Percentiles rank a stretch among this genome's conserved stretches.
Conservation (phyloP, 345 rosid species). For the Euphorbia peplus region DNA sequence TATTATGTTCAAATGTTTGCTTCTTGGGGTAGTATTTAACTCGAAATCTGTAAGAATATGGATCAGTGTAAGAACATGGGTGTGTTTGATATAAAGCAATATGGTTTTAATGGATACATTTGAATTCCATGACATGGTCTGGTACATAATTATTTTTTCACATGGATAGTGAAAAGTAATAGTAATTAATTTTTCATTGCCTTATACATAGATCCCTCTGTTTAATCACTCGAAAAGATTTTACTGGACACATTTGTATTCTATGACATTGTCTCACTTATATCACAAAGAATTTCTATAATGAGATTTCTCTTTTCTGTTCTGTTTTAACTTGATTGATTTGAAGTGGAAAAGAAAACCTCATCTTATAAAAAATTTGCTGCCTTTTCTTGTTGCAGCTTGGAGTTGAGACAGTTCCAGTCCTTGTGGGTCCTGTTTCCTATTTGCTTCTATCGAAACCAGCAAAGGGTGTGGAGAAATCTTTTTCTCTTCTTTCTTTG, state of each 20-base stretch:
- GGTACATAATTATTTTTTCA: too few species aligned
- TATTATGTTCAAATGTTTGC: not conserved
- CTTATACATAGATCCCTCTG: not conserved
- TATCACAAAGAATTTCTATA: not conserved
- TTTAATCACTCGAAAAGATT: not conserved
- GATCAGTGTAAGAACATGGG: not conserved
- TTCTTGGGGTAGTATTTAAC: not conserved
- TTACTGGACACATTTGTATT: not conserved
- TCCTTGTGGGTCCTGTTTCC: conserved; percentile 89
- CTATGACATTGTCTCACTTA: too few species aligned
- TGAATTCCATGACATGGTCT: not conserved
- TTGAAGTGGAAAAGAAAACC: not conserved
- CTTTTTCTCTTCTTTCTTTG: conserved; percentile 75
- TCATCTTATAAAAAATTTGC: not conserved
- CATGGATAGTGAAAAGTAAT: not conserved
- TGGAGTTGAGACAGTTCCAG: conserved; percentile 85
- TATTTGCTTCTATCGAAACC: conserved; percentile 92
- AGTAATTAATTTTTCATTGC: not conserved
- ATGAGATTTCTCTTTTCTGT: not conserved
- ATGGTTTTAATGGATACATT: not conserved
- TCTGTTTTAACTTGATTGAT: not conserved
- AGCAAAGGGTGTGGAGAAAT: conserved; percentile 88
- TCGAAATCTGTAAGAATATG: not conserved
- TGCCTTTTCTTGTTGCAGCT: conserved; percentile 46
- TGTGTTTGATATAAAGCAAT: not conserved